Conservation (phyloP, 306 rosid species). For the Leucaena leucocephala region DNA sequence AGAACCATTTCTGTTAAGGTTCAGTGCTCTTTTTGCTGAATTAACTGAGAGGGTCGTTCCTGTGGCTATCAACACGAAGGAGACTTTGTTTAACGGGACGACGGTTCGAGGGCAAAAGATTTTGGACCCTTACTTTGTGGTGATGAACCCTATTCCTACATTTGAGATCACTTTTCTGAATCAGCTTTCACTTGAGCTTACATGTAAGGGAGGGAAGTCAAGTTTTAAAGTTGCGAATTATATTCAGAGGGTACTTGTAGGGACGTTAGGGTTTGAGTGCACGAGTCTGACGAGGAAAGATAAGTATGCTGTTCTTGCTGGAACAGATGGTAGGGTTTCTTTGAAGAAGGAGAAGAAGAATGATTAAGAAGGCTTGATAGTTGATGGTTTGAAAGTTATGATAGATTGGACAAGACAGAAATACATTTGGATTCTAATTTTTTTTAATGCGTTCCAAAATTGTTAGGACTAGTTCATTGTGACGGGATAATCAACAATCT, state of each 20-base stretch:
- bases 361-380: neutral
- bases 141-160: slow-evolving; percentile 84
- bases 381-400: no score
- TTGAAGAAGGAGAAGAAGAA: slow-evolving; percentile 43
- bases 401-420: no score
- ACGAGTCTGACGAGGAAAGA: slow-evolving; percentile 84
- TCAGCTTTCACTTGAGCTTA: no score
- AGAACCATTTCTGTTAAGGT: no score
- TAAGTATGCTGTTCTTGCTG: slow-evolving; percentile 79
- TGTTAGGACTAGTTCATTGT: no score
- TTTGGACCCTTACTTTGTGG: slow-evolving; percentile 86
- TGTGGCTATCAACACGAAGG: slow-evolving; percentile 84
- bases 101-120: slow-evolving; percentile 67
- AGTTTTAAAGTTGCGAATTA: slow-evolving; percentile 35
- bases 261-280: slow-evolving; percentile 87
- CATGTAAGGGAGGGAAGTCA: no score
- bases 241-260: slow-evolving; percentile 77
- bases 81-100: slow-evolving; percentile 80
- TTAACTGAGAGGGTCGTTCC: slow-evolving; percentile 51
- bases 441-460: no score
- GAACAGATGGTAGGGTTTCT: slow-evolving; percentile 83
- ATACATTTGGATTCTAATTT: no score
- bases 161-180: no score
- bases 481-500: no score
- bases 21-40: no score